Percentiles rank a stretch among this genome's conserved stretches.
Conservation (phyloP, 2,329 filamentous ascomycete species). For the Neofusicoccum cordaticola region DNA sequence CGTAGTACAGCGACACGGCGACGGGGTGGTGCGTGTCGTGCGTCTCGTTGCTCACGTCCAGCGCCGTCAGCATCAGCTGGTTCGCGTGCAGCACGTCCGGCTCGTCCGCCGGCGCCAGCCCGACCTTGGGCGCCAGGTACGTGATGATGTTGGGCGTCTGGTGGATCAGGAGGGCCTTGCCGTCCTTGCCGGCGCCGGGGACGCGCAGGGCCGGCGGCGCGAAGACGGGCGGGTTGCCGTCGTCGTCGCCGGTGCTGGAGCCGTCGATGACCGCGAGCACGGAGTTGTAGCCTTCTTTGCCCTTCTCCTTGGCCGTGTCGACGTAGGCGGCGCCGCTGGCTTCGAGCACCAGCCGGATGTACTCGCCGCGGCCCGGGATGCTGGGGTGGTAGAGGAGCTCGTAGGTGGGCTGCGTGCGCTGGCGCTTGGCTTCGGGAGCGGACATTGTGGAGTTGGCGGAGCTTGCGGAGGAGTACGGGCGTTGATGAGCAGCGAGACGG, state of each 20-base stretch:
- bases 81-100: slow-evolving; percentile 58
- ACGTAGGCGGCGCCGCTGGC: slow-evolving; percentile 63
- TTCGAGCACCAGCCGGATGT: slow-evolving; percentile 70
- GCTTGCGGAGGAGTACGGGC: not conserved
- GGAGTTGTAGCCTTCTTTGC: slow-evolving; percentile 50
- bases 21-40: slow-evolving; percentile 78
- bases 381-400: slow-evolving; percentile 69
- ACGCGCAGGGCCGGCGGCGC: slow-evolving; percentile 65
- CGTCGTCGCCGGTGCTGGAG: slow-evolving; percentile 47
- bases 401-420: slow-evolving; percentile 47
- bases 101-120: slow-evolving; percentile 34
- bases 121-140: slow-evolving; percentile 60
- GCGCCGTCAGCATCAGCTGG: slow-evolving; percentile 63
- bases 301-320: slow-evolving; percentile 53
- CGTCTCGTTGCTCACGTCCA: slow-evolving; percentile 69
- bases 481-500: not conserved
- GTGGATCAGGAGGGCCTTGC: slow-evolving; percentile 56
- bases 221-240: slow-evolving; percentile 61
- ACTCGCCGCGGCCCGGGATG: slow-evolving; percentile 72
- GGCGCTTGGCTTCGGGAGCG: slow-evolving; percentile 24
- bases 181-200: slow-evolving; percentile 50
- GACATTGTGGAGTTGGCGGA: slow-evolving; percentile 18
- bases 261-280: slow-evolving; percentile 50
- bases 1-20: slow-evolving; percentile 60
- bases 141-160: slow-evolving; percentile 72